These are phyloP conservation scores for Cryptosporidium sp. DNA, from an alignment of 169 alveolate genomes.

Conservation along the genomic window DNA sequence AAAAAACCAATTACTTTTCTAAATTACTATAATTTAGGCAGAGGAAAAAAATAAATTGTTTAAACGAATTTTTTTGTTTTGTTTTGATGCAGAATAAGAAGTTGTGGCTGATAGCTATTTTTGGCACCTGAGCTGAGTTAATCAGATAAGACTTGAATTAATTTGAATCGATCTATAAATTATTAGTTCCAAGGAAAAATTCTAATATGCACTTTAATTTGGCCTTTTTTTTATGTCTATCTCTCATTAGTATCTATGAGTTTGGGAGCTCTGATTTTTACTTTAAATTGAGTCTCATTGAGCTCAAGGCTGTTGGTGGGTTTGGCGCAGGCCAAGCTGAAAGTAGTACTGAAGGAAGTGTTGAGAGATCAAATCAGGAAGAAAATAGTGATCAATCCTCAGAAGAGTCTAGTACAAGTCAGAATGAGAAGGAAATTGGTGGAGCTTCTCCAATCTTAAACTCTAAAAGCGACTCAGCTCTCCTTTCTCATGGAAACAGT, in stretches of 20 bases:
- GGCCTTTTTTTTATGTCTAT: not conserved
- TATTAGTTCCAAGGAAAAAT: not conserved
- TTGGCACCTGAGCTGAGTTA: not conserved
- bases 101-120: not conserved
- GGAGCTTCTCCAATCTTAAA: not conserved
- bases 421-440: not conserved
- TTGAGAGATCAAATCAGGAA: not conserved
- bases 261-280: not conserved
- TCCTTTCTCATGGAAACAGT: not conserved
- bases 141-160: not conserved
- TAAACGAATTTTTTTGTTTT: not conserved
- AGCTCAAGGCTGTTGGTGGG: conserved; percentile 3
- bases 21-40: not conserved
- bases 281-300: not conserved
- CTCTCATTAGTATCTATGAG: not conserved
- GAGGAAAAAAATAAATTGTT: not conserved
- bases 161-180: not conserved
- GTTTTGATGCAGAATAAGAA: not conserved
- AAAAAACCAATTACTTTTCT: not conserved
- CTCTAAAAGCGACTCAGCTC: not conserved
- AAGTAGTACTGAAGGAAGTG: not conserved
- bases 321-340: not conserved
- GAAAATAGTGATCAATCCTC: not conserved
- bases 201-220: not conserved
- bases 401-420: not conserved